Evolutionary conservation across 192 early-diverging fungal genomes (phyloP).

Genomic region (Linnemannia elongata): DNA sequence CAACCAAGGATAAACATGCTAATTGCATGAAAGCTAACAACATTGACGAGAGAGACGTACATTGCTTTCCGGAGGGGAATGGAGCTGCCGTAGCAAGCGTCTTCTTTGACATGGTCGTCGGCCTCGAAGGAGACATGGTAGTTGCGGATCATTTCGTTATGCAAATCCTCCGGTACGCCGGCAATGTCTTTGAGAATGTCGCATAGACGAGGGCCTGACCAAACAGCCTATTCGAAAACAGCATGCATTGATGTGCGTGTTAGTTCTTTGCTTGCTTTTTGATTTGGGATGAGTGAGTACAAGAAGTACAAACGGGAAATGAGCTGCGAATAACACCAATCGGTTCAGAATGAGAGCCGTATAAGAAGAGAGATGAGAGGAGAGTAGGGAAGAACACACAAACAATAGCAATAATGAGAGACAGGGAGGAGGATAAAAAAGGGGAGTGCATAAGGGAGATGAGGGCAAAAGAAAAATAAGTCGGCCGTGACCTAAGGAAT

Average conservation of each 20-base stretch:
- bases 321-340: neutral
- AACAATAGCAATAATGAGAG: neutral
- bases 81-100: constrained; percentile 78
- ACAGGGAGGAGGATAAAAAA: neutral
- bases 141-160: constrained; percentile 66
- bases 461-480: neutral
- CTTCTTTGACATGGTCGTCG: constrained; percentile 75
- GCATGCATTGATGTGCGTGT: neutral
- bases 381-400: neutral
- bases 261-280: neutral
- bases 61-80: constrained; percentile 77
- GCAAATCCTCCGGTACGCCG: constrained; percentile 66
- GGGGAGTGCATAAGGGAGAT: neutral
- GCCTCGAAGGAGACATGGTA: constrained; percentile 76
- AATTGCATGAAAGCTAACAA: too few relatives aligned
- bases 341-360: neutral
- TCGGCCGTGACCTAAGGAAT: constrained; percentile 6
- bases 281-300: too few relatives aligned
- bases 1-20: neutral
- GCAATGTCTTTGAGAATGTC: constrained; percentile 76
- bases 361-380: neutral
- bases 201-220: constrained; percentile 81
- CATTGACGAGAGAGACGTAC: constrained; percentile 24
- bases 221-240: constrained; percentile 71
- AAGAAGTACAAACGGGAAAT: neutral